These are phyloP conservation scores for Wickerhamomyces bisporus DNA, from an alignment of 805 yeast species.

Conservation along the genomic window DNA sequence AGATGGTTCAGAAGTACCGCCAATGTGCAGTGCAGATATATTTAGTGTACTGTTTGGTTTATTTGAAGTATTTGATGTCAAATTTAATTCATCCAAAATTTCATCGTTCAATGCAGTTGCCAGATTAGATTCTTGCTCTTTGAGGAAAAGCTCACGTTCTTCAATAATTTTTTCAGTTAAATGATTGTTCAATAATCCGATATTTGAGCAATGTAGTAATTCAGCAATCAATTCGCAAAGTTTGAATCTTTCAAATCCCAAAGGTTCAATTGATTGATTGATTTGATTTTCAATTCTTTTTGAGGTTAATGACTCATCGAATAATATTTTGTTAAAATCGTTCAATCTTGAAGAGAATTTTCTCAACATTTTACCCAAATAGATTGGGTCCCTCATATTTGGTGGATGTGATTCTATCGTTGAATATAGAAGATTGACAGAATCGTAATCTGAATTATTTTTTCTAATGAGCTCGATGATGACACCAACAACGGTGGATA, in stretches of 20 bases:
- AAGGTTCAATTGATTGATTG: slow-evolving; percentile 62
- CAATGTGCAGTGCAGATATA: slow-evolving; percentile 21
- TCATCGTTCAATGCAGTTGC: slow-evolving; percentile 26
- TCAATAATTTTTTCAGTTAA: slow-evolving; percentile 61
- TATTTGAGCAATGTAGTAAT: slow-evolving; percentile 90
- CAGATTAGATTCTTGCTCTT: slow-evolving; percentile 19
- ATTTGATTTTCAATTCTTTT: slow-evolving; percentile 36
- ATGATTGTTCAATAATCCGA: slow-evolving; percentile 81
- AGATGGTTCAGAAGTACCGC: slow-evolving; percentile 25
- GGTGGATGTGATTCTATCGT: slow-evolving; percentile 84
- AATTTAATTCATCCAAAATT: slow-evolving; percentile 5
- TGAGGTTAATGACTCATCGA: slow-evolving; percentile 12
- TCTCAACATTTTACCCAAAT: slow-evolving; percentile 74
- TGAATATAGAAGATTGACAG: slow-evolving; percentile 69
- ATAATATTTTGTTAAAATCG: slow-evolving; percentile 48
- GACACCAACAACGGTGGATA: slow-evolving; percentile 87
- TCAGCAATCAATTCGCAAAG: slow-evolving; percentile 93
- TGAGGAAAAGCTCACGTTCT: slow-evolving; percentile 66
- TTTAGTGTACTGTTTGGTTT: slow-evolving; percentile 11
- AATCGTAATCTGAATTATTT: slow-evolving; percentile 93
- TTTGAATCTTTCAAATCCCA: slow-evolving; percentile 92
- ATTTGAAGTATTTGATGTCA: not conserved
- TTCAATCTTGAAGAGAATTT: slow-evolving; percentile 61
- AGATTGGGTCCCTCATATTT: slow-evolving; percentile 83
- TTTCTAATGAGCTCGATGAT: slow-evolving; percentile 91